Evolutionary conservation across 768 basidiomycete genomes (phyloP), one percentile per base, ranked within the genome.

Genomic region (Auriscalpium microsporum): DNA sequence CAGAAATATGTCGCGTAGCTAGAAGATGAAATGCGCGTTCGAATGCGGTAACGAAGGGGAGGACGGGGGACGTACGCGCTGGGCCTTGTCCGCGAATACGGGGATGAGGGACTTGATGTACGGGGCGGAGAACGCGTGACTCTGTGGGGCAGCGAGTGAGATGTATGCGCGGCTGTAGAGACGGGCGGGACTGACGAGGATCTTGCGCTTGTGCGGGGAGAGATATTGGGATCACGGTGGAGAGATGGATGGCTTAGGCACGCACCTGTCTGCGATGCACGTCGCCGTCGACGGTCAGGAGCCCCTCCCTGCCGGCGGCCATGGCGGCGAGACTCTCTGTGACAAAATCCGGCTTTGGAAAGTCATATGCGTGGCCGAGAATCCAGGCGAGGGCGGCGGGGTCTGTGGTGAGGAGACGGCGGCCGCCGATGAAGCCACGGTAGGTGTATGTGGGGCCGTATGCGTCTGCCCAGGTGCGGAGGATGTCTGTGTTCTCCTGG

Each of bases 331-430:
- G 70, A 54, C 67, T 73, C 44, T 81, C 78, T 13, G 74, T 67
- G 14, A 82, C 71, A 57, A 81, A 80, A 55, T 79, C 75, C 2
- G 83, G 82, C 66, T 87, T 86, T 33, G 79, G 82, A 62, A 79
- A 83, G 54, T 78, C 71, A 57, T 83, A 79, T 0, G 80, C 73
- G 51, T 77, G 73, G 9, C 72, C 68, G 48, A 87, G 75, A 46
- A 88, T 80, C 55, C 84, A 77, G 4, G 75, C 70, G 40, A 86
- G 65, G 1, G 83, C 82, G 17, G 71, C 65, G 4, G 79, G 77
- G 67, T 86, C 84, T 48, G 76, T 77, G 8, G 81, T 82, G 67
- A 82, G 72, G 56, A 86, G 72, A 21, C 84, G 71, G 48, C 72
- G 71, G 3, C 76, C 78, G 37, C 75, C 73, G 53, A 79, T 63